Conservation (phyloP, 129 eudicot genomes). For the Rutidosis leptorrhynchoides region DNA sequence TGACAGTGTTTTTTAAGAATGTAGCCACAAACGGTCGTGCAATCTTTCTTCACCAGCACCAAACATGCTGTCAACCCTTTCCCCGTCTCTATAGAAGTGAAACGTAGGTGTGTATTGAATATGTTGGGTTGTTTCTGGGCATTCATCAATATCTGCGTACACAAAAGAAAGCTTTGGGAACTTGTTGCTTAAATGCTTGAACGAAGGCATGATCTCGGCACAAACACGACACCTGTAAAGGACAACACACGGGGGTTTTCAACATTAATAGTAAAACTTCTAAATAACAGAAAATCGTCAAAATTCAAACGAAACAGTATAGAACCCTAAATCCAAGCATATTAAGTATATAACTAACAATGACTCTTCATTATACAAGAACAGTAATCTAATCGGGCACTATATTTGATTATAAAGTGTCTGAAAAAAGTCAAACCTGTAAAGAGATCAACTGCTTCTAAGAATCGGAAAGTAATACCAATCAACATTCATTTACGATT, state of each 20-base stretch:
- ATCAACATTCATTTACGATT: too few relatives aligned
- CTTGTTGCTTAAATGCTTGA: slow-evolving; percentile 58
- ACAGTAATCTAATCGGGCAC: not conserved
- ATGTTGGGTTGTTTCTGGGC: slow-evolving; percentile 84
- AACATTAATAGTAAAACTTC: not conserved
- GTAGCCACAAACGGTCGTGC: slow-evolving; percentile 89
- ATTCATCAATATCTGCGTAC: slow-evolving; percentile 85
- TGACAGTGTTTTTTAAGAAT: slow-evolving; percentile 36
- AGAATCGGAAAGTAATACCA: not conserved
- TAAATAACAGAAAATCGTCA: not conserved
- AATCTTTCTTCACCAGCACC: slow-evolving; percentile 93
- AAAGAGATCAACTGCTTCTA: not conserved
- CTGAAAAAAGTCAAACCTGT: not conserved
- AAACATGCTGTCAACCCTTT: slow-evolving; percentile 86
- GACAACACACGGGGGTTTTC: not conserved
- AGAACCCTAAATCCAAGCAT: not conserved
- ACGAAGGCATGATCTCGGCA: slow-evolving; percentile 68
- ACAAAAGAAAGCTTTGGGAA: slow-evolving; percentile 70
- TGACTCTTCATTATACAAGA: too few relatives aligned
- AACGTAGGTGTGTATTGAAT: slow-evolving; percentile 89
- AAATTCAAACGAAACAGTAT: not conserved
- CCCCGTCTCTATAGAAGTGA: slow-evolving; percentile 92
- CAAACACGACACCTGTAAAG: slow-evolving; percentile 77
- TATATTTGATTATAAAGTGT: too few relatives aligned
- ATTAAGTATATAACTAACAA: not conserved